These are phyloP conservation scores for Rhizoclosmatium sp. DNA, from an alignment of 192 early-diverging fungal genomes.

Conservation along the genomic window DNA sequence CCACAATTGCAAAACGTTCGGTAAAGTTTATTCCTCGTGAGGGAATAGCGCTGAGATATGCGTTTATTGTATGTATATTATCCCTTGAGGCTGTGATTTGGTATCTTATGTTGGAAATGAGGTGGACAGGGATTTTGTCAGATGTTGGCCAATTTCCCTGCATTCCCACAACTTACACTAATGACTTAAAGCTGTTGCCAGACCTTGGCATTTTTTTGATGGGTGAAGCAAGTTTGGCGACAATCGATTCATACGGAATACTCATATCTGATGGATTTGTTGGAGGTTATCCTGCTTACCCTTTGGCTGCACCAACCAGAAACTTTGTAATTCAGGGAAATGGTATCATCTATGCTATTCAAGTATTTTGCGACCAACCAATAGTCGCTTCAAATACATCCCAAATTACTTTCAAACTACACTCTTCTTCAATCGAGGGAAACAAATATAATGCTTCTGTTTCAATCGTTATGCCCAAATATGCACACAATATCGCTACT, in stretches of 20 bases:
- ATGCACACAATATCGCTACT: not conserved
- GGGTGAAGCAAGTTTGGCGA: not conserved
- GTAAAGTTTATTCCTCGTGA: no score
- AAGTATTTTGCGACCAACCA: no score
- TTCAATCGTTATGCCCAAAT: not conserved
- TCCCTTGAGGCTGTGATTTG: slow-evolving; percentile 17
- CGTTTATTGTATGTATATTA: slow-evolving; percentile 12
- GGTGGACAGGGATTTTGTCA: slow-evolving; percentile 1
- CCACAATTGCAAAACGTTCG: not conserved
- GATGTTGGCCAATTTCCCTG: slow-evolving; percentile 11
- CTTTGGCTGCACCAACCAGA: not conserved
- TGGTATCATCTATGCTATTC: slow-evolving; percentile 11
- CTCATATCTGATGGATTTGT: slow-evolving; percentile 27
- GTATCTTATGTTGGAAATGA: slow-evolving; percentile 12
- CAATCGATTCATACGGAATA: slow-evolving; percentile 20
- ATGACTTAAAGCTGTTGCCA: not conserved
- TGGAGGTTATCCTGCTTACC: slow-evolving; percentile 28
- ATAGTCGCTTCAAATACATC: not conserved
- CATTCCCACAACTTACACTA: slow-evolving; percentile 15
- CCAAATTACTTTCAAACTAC: no score
- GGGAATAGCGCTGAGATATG: no score
- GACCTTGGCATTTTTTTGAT: not conserved
- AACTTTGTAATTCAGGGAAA: slow-evolving; percentile 2
- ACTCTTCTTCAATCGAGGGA: no score
- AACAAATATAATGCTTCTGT: not conserved